A percentile compares a stretch with the other conserved stretches of the same genome.
Conservation (phyloP, 495 filamentous ascomycete genomes). For the Penicillium turbatum region DNA sequence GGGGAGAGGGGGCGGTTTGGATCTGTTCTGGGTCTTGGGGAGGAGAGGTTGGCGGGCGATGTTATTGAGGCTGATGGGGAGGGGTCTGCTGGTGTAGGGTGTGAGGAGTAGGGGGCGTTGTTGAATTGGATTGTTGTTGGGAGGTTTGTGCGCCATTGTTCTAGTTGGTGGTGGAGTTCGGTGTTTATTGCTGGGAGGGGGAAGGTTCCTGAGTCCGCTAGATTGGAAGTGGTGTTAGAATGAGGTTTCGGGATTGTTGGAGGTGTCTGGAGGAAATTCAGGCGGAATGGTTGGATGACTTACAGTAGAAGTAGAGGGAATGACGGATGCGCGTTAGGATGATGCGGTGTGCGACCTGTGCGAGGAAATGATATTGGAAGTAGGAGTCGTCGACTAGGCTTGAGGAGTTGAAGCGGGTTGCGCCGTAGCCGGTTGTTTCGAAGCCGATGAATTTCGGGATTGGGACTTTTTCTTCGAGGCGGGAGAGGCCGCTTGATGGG, state of each 20-base stretch:
- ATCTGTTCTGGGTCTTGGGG: constrained; percentile 14
- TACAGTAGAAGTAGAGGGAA: constrained; percentile 48
- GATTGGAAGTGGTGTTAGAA: not conserved
- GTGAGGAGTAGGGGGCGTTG: constrained; percentile 18
- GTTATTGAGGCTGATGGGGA: constrained; percentile 21
- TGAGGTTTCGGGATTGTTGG: too few relatives aligned
- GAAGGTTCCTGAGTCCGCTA: constrained; percentile 44
- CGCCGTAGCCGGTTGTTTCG: constrained; percentile 33
- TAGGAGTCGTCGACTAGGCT: constrained; percentile 42
- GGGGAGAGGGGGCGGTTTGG: constrained; percentile 33
- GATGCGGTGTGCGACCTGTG: constrained; percentile 47
- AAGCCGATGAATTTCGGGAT: constrained; percentile 49
- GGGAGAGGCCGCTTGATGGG: constrained; percentile 42
- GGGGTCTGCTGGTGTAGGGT: constrained; percentile 14
- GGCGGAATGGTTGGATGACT: constrained; percentile 1
- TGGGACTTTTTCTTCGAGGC: constrained; percentile 44
- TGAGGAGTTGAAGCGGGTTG: constrained; percentile 25
- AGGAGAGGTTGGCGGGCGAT: constrained; percentile 25
- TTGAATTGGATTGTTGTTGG: constrained; percentile 40
- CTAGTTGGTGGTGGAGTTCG: constrained; percentile 45
- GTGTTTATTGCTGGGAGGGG: constrained; percentile 43
- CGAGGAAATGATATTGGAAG: constrained; percentile 49
- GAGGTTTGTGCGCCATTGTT: constrained; percentile 46
- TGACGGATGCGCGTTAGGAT: constrained; percentile 47
- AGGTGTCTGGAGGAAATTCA: not conserved